Conservation (phyloP, 2,329 filamentous ascomycete species). For the Chaetoscypha palmicola region DNA sequence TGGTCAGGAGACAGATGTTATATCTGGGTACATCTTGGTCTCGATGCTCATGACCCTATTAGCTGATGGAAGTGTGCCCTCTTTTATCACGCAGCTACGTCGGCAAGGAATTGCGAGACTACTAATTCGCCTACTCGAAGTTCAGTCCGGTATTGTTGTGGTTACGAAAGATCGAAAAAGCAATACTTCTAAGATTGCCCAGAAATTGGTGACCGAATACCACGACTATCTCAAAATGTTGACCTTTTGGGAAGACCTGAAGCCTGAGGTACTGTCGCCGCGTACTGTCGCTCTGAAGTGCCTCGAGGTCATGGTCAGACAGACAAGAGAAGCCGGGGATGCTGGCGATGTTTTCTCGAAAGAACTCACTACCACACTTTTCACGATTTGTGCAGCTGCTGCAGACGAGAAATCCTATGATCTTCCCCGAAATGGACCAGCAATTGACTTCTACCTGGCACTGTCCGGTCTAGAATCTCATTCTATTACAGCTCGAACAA, state of each 20-base stretch:
- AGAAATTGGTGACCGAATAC: constrained; percentile 48
- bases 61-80: constrained; percentile 50
- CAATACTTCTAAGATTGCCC: constrained; percentile 62
- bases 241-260: constrained; percentile 52
- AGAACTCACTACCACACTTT: constrained; percentile 42
- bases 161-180: constrained; percentile 58
- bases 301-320: constrained; percentile 50
- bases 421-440: constrained; percentile 17
- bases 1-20: constrained; percentile 50
- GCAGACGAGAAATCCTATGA: constrained; percentile 23
- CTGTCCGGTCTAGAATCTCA: constrained; percentile 49
- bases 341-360: constrained; percentile 43
- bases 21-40: constrained; percentile 57
- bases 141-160: constrained; percentile 47
- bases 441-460: constrained; percentile 35
- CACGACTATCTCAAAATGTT: constrained; percentile 46
- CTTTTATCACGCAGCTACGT: constrained; percentile 51
- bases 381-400: constrained; percentile 35
- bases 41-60: constrained; percentile 58
- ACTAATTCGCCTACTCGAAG: constrained; percentile 47
- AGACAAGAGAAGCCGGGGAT: constrained; percentile 42
- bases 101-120: constrained; percentile 48
- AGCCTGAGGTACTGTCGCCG: constrained; percentile 49
- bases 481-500: constrained; percentile 42
- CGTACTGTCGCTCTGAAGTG: constrained; percentile 57